Conservation (phyloP, 2,329 filamentous ascomycete genomes). For the Talaromyces sp. region DNA sequence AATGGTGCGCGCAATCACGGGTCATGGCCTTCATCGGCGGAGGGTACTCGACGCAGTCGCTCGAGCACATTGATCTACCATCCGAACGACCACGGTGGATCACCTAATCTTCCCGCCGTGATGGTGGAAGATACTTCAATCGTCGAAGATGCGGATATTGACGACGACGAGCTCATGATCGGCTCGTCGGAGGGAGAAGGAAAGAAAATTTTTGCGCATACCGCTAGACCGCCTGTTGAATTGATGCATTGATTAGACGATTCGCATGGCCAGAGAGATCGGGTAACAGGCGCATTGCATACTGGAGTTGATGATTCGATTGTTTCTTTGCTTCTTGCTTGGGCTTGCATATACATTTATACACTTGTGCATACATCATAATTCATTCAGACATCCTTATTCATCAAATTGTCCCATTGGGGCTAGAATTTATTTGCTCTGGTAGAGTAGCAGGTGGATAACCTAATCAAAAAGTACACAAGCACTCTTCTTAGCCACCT, state of each 20-base stretch:
- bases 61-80: constrained; percentile 62
- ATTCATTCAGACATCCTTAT: not conserved
- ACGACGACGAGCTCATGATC: constrained; percentile 40
- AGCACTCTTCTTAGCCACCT: constrained; percentile 40
- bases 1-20: constrained; percentile 5
- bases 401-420: too few species aligned
- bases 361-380: constrained; percentile 6
- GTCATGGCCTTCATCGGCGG: constrained; percentile 26
- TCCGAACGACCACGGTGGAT: constrained; percentile 59
- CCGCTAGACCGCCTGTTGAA: constrained; percentile 55
- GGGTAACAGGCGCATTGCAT: not conserved
- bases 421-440: too few species aligned
- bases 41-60: constrained; percentile 38
- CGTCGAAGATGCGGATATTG: constrained; percentile 36
- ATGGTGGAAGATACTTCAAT: constrained; percentile 59
- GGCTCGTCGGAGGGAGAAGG: constrained; percentile 19
- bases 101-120: constrained; percentile 58
- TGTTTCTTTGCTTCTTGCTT: not conserved
- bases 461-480: constrained; percentile 38
- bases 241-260: constrained; percentile 45
- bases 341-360: constrained; percentile 6
- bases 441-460: not conserved
- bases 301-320: not conserved
- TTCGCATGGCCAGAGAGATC: constrained; percentile 5
- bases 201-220: constrained; percentile 50